Evolutionary conservation across 129 eudicot species (phyloP), one percentile per base, ranked within the genome.

Genomic region (Erigeron canadensis): DNA sequence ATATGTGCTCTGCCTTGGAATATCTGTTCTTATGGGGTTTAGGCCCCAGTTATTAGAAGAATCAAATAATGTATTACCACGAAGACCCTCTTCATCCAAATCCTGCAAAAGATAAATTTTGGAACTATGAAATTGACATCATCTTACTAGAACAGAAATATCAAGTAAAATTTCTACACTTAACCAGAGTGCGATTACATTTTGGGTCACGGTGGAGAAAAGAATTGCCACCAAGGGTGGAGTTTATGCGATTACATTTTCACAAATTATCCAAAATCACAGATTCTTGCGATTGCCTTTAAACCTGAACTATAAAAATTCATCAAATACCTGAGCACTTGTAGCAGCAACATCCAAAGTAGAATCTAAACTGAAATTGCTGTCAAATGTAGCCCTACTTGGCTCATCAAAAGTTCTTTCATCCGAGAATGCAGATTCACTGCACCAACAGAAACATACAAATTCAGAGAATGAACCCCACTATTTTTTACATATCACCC

Each of bases 31-130:
- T 19, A 87, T 87, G 10, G 89, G 91, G 67, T 80, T 81, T 67
- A 91, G 79, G 39, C 86, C 88, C 87, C 89, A 92, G 57, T 73
- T 75, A 44, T 86, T 88, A 62, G 85, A 75, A 28, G 80, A 72
- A 39, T 83, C 88, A 70, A 86, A 84, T 56, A 91, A 69, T 21
- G 84, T 73, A 84, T 65, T 73, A 58, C 83, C 97, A 54, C 48
- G 57, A 74, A 70, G 77, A 67, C 68, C 78, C 65, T 78, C 85
- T 42, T 28, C 45, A 68, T 86, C 84, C 40, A 68, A 58, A 51
- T 70, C 97, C 94, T 91, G 80, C 78, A 76, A 72, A 23, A 75
- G 42, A 55, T 8, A 5, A 4, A 8, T 17, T 57, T 8, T 22
- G 21, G 21, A 55, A 55, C 61, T 37, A 55, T 55, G 61, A 55